phyloP scores from a whole-genome alignment of 192 early-diverging fungal genomes.

The Coemansia nantahalensis region DNA sequence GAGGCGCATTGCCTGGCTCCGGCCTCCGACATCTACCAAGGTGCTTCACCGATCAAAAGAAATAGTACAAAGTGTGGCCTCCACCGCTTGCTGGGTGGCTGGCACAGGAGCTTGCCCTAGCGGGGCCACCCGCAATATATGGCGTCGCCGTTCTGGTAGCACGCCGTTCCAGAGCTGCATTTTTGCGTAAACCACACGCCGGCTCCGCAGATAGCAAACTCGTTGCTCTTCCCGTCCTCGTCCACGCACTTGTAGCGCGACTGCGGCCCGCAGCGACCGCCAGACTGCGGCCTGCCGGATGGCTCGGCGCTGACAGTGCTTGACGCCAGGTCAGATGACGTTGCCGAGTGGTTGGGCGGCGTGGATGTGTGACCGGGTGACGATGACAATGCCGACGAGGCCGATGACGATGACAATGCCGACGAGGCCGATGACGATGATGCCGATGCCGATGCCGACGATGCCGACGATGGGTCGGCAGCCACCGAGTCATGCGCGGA shows the following conservation, averaged over 20 bases:
- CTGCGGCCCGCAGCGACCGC: conserved; percentile 17
- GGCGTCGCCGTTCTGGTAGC: conserved; percentile 29
- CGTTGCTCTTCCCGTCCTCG: conserved; percentile 14
- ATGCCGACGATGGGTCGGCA: neutral
- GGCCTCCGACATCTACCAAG: no score
- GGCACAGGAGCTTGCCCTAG: conserved; percentile 4
- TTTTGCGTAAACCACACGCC: conserved; percentile 38
- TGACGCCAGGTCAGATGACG: neutral
- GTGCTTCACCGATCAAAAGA: no score
- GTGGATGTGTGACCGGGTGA: neutral
- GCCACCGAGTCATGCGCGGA: neutral
- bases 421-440: neutral
- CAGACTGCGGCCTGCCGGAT: conserved; percentile 7
- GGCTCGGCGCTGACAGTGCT: neutral
- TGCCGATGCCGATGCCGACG: no score
- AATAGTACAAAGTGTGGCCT: neutral
- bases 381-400: neutral
- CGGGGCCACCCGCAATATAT: conserved; percentile 42
- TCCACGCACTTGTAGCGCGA: conserved; percentile 21
- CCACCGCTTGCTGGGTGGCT: no score
- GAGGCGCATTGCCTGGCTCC: no score
- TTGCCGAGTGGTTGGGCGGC: no score
- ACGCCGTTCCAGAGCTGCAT: conserved; percentile 36
- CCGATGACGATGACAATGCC: neutral
- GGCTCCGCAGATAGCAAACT: conserved; percentile 23